These are phyloP conservation scores for Hansenula lynferdii DNA, from an alignment of 1,139 yeast species.

Conservation along the genomic window DNA sequence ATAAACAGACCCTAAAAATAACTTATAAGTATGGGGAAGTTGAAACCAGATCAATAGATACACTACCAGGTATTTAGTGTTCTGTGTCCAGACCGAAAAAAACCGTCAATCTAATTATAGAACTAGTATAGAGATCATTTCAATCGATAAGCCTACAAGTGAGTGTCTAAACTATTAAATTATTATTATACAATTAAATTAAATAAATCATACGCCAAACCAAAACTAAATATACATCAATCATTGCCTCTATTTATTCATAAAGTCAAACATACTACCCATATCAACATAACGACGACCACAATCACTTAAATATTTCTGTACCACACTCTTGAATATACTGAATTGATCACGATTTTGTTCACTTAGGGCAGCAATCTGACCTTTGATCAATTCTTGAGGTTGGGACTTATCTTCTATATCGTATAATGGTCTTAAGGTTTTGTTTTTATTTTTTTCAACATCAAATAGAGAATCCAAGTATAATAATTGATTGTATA, in stretches of 20 bases:
- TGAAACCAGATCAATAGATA: too few relatives aligned
- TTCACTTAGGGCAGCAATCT: conserved; percentile 69
- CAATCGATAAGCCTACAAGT: too few relatives aligned
- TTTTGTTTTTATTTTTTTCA: conserved; percentile 62
- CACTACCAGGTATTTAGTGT: too few relatives aligned
- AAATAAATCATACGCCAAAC: background rate
- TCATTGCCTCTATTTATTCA: conserved; percentile 18
- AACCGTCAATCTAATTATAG: too few relatives aligned
- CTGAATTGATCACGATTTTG: conserved; percentile 67
- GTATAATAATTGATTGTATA: conserved; percentile 84
- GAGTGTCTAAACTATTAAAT: too few relatives aligned
- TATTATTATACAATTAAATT: too few relatives aligned
- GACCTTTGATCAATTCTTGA: conserved; percentile 46
- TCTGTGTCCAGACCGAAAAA: too few relatives aligned
- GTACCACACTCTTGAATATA: conserved; percentile 56
- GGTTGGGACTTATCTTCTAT: conserved; percentile 31
- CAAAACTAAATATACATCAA: background rate
- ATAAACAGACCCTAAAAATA: too few relatives aligned
- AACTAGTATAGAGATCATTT: too few relatives aligned
- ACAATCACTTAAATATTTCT: conserved; percentile 73
- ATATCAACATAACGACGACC: conserved; percentile 92
- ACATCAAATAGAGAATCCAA: conserved; percentile 77
- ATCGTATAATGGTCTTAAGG: conserved; percentile 44
- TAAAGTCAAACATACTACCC: conserved; percentile 70
- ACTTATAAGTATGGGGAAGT: too few relatives aligned